Conservation (phyloP, 805 yeast genomes). For the Yamadazyma nakazawae region DNA sequence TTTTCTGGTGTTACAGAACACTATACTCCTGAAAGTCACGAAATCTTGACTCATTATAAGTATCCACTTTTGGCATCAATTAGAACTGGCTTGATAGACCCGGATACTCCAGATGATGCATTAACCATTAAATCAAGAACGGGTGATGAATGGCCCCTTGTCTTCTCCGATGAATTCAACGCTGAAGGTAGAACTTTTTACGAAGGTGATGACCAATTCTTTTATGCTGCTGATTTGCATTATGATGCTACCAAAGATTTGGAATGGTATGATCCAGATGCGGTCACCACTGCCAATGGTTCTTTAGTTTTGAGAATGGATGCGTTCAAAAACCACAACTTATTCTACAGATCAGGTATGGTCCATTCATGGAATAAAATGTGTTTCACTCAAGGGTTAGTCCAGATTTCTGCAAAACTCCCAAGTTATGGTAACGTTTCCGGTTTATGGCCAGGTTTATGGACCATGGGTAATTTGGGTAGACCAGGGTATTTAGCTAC, state of each 20-base stretch:
- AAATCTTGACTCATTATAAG: conserved; percentile 43
- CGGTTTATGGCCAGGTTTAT: conserved; percentile 42
- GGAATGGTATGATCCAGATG: conserved; percentile 46
- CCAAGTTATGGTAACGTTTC: conserved; percentile 36
- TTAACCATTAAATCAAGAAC: conserved; percentile 17
- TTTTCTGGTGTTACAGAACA: conserved; percentile 61
- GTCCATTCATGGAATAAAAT: conserved; percentile 39
- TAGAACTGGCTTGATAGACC: conserved; percentile 35
- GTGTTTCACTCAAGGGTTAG: conserved; percentile 35
- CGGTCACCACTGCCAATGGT: conserved; percentile 39
- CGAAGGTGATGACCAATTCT: conserved; percentile 44
- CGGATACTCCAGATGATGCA: conserved; percentile 38
- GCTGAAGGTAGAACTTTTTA: conserved; percentile 43
- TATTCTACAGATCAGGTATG: conserved; percentile 40
- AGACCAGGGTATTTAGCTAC: conserved; percentile 38
- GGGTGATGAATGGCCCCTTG: conserved; percentile 36
- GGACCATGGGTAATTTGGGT: conserved; percentile 42
- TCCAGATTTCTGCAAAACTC: conserved; percentile 31
- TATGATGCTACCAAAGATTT: conserved; percentile 43
- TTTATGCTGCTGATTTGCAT: conserved; percentile 38
- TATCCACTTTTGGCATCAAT: conserved; percentile 38
- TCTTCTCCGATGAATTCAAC: conserved; percentile 42
- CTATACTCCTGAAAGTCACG: conserved; percentile 32
- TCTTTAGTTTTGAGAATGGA: conserved; percentile 35
- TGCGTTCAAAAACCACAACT: conserved; percentile 34